These are phyloP conservation scores for Salvia splendens DNA, from an alignment of 257 asterid genomes.

Conservation along the genomic window DNA sequence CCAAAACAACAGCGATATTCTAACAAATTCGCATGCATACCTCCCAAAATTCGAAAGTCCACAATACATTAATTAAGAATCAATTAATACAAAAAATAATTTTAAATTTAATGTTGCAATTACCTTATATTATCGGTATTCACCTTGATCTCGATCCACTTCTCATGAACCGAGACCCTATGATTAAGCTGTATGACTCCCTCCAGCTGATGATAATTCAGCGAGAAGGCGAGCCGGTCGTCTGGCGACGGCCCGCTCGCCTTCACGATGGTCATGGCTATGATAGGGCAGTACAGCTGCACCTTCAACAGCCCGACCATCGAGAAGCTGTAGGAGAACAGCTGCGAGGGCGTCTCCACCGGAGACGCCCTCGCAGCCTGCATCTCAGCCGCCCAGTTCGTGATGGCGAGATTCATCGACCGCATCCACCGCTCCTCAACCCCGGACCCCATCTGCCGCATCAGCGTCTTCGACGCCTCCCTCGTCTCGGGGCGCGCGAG, in stretches of 20 bases:
- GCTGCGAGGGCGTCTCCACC: conserved; percentile 49
- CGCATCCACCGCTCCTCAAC: conserved; percentile 75
- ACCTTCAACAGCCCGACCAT: conserved; percentile 76
- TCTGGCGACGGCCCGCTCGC: conserved; percentile 44
- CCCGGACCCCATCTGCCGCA: conserved; percentile 71
- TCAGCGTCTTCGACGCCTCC: conserved; percentile 43
- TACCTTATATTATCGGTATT: conserved; percentile 81
- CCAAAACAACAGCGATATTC: no score
- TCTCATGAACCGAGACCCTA: conserved; percentile 49
- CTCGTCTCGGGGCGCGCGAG: conserved; percentile 53
- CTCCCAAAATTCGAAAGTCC: no score
- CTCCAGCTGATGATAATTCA: conserved; percentile 75
- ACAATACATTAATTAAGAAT: no score
- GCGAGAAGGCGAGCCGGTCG: conserved; percentile 64
- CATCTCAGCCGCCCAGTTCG: conserved; percentile 67
- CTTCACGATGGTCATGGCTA: conserved; percentile 65
- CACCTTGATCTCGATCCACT: conserved; percentile 67
- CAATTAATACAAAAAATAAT: no score
- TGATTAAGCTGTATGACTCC: conserved; percentile 79
- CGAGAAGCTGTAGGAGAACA: conserved; percentile 64
- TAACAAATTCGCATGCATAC: no score
- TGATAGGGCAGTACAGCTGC: conserved; percentile 76
- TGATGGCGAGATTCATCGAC: conserved; percentile 70
- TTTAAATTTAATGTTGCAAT: background rate
- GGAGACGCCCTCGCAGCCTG: conserved; percentile 23